Conservation (phyloP, 225 moss, liverwort and hornwort species). For the Asterella californica region DNA sequence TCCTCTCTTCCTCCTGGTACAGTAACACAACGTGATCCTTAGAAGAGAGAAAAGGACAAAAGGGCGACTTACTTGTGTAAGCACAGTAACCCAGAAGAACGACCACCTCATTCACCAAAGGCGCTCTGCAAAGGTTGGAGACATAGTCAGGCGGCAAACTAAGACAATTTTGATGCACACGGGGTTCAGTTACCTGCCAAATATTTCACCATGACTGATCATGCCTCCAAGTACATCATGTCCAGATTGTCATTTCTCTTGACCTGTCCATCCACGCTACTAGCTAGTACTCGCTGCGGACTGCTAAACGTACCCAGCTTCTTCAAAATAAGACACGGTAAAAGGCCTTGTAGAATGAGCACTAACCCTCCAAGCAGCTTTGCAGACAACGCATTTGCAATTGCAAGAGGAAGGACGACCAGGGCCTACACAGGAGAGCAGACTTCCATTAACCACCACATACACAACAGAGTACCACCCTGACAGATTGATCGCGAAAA, state of each 20-base stretch:
- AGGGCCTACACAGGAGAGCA: conserved; percentile 49
- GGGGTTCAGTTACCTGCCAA: too few species aligned
- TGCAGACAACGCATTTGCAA: conserved; percentile 79
- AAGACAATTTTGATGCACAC: not conserved
- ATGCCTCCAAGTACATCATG: not conserved
- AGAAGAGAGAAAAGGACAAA: not conserved
- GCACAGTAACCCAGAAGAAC: conserved; percentile 61
- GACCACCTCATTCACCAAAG: conserved; percentile 78
- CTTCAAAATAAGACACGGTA: not conserved
- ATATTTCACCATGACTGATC: too few species aligned
- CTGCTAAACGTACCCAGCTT: not conserved
- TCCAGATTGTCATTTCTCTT: not conserved
- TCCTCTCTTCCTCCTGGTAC: not conserved
- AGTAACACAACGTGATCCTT: not conserved
- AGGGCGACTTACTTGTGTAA: conserved; percentile 52
- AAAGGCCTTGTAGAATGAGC: not conserved
- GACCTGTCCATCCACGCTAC: not conserved
- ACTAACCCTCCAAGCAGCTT: conserved; percentile 63
- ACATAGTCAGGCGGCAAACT: not conserved
- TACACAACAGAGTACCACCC: not conserved
- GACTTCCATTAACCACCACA: not conserved
- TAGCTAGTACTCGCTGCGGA: not conserved
- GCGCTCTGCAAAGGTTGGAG: conserved; percentile 51
- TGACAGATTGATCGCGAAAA: not conserved
- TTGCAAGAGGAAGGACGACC: conserved; percentile 66